Base-by-base conservation (phyloP, 176 grass and related monocot species). In the Musa beccarii region DNA sequence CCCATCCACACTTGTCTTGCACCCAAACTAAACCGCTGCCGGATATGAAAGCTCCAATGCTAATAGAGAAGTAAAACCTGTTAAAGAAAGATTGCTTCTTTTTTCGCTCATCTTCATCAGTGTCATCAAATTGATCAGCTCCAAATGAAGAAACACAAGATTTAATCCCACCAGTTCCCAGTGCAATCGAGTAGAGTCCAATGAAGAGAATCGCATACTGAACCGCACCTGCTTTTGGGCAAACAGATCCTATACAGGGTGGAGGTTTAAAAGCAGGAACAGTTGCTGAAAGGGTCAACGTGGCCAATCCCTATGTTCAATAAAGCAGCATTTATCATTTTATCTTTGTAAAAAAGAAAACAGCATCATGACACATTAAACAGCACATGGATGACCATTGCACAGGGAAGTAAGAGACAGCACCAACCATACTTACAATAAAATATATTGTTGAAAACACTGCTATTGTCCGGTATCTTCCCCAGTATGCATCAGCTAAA, bases 1-100 rank as follows among this genome's bases (percentile, higher is more conserved):
- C 94, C 94, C 94, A 93, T 53, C 94, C 88, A 78, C 65, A 85
- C 76, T 91, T 89, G 80, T 98, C 89, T 77, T 93, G 87, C 69
- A 91, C 82, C 85, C 85, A 98, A 52, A 98, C 90, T 56, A 98
- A 81, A 79, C 89, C 59, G 71, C 82, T 93, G 83, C 90, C 83
- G 52, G 88, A 79, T 23, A 92, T 24, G 13, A 98, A 69, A 63
- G 90, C 19, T 29, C 88, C 90, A 0, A 93, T 59, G 59, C 91
- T 93, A 76, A 98, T 90, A 74, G 89, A 93, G 72, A 98, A 91
- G 78, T 93, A 93, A 54, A 93, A 93, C 94, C 94, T 93, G 67
- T 98, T 91, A 67, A 98, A 98, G 81, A 85, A 97, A 72, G 90
- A 98, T n/a, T 84, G 84, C 63, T 93, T 92, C 65, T 81, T 89